Evolutionary conservation across 1,139 yeast genomes (phyloP).

Genomic region (Nakaseomyces glabratus): DNA sequence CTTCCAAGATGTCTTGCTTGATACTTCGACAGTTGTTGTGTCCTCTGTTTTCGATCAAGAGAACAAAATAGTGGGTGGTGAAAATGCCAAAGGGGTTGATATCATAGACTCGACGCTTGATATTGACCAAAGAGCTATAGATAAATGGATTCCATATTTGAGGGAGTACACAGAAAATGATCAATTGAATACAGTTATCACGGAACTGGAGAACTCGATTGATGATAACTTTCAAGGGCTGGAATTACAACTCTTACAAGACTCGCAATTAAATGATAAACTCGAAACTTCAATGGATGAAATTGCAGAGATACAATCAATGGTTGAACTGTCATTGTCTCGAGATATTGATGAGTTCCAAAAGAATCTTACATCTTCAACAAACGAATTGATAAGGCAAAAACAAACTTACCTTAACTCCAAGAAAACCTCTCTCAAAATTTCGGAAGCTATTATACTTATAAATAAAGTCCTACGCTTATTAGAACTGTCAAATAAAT

Average conservation of each 20-base stretch:
- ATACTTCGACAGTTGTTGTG: conserved; percentile 14
- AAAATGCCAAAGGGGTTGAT: conserved; percentile 2
- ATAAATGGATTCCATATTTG: conserved; percentile 30
- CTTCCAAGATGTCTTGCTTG: conserved; percentile 25
- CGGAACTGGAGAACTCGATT: conserved; percentile 27
- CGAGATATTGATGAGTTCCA: conserved; percentile 27
- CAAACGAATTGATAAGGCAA: conserved; percentile 50
- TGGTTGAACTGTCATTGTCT: conserved; percentile 22
- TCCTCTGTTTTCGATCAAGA: conserved; percentile 9
- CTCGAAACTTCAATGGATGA: conserved; percentile 26
- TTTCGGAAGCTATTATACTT: conserved; percentile 53
- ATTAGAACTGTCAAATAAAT: conserved; percentile 75
- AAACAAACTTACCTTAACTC: conserved; percentile 47
- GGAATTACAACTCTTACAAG: conserved; percentile 29
- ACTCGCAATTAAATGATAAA: conserved; percentile 29
- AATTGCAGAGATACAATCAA: conserved; percentile 24
- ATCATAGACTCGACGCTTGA: conserved; percentile 19
- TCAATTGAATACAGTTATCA: conserved; percentile 19
- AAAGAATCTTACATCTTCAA: conserved; percentile 51
- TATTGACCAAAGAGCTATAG: conserved; percentile 25
- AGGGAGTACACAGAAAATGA: conserved; percentile 24
- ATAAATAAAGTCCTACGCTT: conserved; percentile 70
- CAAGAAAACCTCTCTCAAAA: conserved; percentile 51
- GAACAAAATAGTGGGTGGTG: conserved; percentile 1
- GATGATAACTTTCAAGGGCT: conserved; percentile 30